Evolutionary conservation across 148 eudicot genomes (phyloP).

Genomic region (Arbutus unedo): DNA sequence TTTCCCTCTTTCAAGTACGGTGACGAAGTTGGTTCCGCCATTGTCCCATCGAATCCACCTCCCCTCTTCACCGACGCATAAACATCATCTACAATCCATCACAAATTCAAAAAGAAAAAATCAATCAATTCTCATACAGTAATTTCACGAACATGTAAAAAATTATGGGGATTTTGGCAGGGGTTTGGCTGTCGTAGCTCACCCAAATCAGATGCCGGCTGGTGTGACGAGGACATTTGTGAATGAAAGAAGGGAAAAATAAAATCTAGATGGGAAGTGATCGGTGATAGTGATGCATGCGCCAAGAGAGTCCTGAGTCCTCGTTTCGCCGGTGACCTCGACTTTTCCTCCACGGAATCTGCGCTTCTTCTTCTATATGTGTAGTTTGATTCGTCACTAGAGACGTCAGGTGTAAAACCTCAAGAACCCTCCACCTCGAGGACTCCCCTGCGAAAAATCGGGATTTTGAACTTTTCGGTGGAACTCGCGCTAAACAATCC

Average conservation of each 20-base stretch:
- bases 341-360: background rate
- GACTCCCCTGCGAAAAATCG: background rate
- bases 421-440: background rate
- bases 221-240: too few relatives aligned
- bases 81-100: background rate
- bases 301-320: too few relatives aligned
- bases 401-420: background rate
- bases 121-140: too few relatives aligned
- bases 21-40: constrained; percentile 32
- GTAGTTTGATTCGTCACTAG: background rate
- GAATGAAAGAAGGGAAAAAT: background rate
- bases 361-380: background rate
- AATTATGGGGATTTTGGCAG: too few relatives aligned
- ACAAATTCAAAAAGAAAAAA: background rate
- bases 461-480: background rate
- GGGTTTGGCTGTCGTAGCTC: too few relatives aligned
- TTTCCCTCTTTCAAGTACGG: constrained; percentile 38
- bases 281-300: too few relatives aligned
- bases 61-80: background rate
- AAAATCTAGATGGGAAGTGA: background rate
- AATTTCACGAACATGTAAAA: too few relatives aligned
- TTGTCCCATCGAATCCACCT: constrained; percentile 17
- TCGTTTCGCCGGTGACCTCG: background rate
- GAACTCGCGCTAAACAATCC: background rate
- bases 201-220: background rate